Evolutionary conservation across 441 rosid species (phyloP).

Genomic region (Adansonia grandidieri): DNA sequence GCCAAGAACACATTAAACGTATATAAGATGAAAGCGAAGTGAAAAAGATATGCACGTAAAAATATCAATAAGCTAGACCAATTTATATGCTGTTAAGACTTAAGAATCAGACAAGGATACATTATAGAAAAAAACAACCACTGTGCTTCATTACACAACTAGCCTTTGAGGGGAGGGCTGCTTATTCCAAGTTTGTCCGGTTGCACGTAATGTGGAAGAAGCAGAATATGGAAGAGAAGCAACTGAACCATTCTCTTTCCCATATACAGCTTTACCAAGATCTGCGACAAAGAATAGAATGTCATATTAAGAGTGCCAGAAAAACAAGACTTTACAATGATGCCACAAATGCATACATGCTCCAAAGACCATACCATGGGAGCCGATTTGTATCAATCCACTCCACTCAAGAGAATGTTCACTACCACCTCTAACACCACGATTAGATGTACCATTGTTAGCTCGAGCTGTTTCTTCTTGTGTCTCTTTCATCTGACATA

Average conservation of each 20-base stretch:
- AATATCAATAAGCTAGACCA: conserved; percentile 4
- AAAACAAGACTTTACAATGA: conserved; percentile 18
- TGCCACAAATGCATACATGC: conserved; percentile 26
- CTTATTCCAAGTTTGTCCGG: conserved; percentile 35
- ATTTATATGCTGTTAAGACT: conserved; percentile 17
- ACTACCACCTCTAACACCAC: conserved; percentile 33
- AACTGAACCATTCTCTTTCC: conserved; percentile 36
- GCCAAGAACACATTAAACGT: not conserved
- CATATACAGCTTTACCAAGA: conserved; percentile 35
- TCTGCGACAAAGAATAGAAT: conserved; percentile 38
- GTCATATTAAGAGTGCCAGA: conserved; percentile 32
- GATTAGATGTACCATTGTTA: conserved; percentile 28
- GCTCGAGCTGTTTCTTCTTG: conserved; percentile 41
- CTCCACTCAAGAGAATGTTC: conserved; percentile 36
- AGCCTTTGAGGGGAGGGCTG: conserved; percentile 41
- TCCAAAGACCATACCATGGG: conserved; percentile 40
- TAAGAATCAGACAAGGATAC: not conserved
- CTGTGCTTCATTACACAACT: conserved; percentile 25
- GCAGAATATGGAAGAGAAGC: conserved; percentile 27
- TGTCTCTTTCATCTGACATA: conserved; percentile 45
- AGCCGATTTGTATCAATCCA: conserved; percentile 25
- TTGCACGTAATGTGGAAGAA: conserved; percentile 27
- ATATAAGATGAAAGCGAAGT: not conserved
- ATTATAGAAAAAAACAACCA: not conserved
- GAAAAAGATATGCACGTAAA: not conserved